Conservation (phyloP, 78 protist species). For the Dictyostelium firmibasis region DNA sequence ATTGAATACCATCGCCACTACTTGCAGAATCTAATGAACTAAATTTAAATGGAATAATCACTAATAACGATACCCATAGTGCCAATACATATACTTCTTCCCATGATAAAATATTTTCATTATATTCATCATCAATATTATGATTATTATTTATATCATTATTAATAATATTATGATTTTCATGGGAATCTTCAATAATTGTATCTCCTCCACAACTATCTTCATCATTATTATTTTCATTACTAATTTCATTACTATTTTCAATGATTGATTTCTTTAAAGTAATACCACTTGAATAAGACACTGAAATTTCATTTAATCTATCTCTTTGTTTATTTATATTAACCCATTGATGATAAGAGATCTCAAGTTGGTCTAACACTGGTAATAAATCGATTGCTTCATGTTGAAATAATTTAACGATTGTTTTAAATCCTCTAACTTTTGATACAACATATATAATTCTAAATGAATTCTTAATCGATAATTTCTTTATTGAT, state of each 20-base stretch:
- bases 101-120: constrained; percentile 82
- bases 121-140: constrained; percentile 21
- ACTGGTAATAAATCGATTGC: constrained; percentile 61
- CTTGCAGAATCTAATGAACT: constrained; percentile 79
- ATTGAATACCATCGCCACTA: background rate
- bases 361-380: background rate
- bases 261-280: background rate
- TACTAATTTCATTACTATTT: background rate
- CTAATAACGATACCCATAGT: constrained; percentile 94
- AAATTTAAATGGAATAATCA: constrained; percentile 93
- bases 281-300: background rate
- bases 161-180: background rate
- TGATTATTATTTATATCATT: constrained; percentile 62
- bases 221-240: background rate
- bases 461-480: background rate
- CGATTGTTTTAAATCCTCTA: constrained; percentile 72
- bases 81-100: constrained; percentile 89
- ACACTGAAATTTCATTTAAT: background rate
- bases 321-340: background rate
- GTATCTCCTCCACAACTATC: too few relatives aligned
- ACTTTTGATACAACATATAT: constrained; percentile 62
- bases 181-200: too few relatives aligned
- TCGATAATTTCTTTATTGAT: background rate
- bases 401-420: constrained; percentile 70
- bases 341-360: background rate